Evolutionary conservation across 768 basidiomycete genomes (phyloP).

Genomic region (Pulveroboletus sp.): DNA sequence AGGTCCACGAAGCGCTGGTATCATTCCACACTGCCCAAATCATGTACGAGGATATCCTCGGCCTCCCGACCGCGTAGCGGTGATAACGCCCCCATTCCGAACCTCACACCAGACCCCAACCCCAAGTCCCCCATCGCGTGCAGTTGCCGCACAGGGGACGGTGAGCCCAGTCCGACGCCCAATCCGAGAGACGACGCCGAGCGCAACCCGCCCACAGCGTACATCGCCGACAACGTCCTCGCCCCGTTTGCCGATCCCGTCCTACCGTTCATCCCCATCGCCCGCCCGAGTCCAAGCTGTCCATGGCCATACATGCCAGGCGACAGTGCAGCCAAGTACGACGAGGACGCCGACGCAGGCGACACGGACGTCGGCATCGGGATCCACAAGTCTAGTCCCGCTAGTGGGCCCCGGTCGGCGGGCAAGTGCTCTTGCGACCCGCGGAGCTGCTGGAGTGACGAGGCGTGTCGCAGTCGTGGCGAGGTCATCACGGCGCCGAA

Average conservation of each 20-base stretch:
- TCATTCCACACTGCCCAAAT: too few species aligned
- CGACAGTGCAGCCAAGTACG: not conserved
- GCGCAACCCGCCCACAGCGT: slow-evolving; percentile 56
- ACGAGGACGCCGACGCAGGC: not conserved
- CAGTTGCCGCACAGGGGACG: slow-evolving; percentile 8
- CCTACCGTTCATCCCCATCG: slow-evolving; percentile 19
- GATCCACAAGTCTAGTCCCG: slow-evolving; percentile 48
- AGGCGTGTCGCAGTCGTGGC: slow-evolving; percentile 49
- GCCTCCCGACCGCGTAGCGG: too few species aligned
- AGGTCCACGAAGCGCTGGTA: too few species aligned
- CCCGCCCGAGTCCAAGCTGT: slow-evolving; percentile 17
- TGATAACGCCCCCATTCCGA: too few species aligned
- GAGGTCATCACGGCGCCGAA: slow-evolving; percentile 72
- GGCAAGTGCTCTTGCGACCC: slow-evolving; percentile 2
- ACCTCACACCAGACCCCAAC: too few species aligned
- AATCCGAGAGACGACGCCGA: slow-evolving; percentile 31
- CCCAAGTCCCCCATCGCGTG: not conserved
- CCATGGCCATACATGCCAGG: slow-evolving; percentile 7
- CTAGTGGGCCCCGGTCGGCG: slow-evolving; percentile 33
- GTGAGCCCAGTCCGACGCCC: slow-evolving; percentile 19
- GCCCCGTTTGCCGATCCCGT: too few species aligned
- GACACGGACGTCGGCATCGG: slow-evolving; percentile 44
- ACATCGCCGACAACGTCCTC: slow-evolving; percentile 58
- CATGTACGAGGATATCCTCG: too few species aligned
- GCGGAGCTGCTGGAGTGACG: slow-evolving; percentile 34